Evolutionary conservation across 352 stramenopile species (phyloP).

Genomic region (Phytophthora rubi): DNA sequence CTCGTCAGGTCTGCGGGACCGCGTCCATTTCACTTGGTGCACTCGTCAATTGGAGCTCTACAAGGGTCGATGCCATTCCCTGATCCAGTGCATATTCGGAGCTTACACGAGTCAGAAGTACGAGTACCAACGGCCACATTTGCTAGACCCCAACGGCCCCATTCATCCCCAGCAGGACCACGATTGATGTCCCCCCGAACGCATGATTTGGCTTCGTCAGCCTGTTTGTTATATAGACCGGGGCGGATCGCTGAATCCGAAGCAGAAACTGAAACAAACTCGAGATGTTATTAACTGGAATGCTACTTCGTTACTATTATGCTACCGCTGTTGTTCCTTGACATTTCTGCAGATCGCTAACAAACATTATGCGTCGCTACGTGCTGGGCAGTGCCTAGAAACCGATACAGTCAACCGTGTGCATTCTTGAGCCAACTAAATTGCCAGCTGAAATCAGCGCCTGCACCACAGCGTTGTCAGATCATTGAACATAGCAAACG

Average conservation of each 20-base stretch:
- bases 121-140: not conserved
- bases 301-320: too few relatives aligned
- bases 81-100: constrained; percentile 4
- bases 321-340: too few relatives aligned
- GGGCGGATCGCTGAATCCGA: constrained; percentile 3
- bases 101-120: constrained; percentile 10
- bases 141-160: constrained; percentile 32
- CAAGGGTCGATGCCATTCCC: constrained; percentile 30
- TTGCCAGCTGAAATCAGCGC: constrained; percentile 33
- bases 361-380: not conserved
- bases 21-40: constrained; percentile 45
- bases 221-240: constrained; percentile 9
- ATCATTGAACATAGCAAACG: not conserved
- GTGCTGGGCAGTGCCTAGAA: too few relatives aligned
- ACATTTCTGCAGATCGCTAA: not conserved
- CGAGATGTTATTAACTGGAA: not conserved
- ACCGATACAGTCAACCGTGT: not conserved
- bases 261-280: constrained; percentile 1
- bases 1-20: constrained; percentile 49
- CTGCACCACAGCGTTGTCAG: constrained; percentile 6
- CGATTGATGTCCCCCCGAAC: constrained; percentile 35
- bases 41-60: constrained; percentile 35
- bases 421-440: constrained; percentile 19
- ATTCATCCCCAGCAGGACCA: constrained; percentile 54
- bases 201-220: constrained; percentile 35